Evolutionary conservation across 2,329 filamentous ascomycete species (phyloP).

Genomic region (Alternaria triticimaculans): DNA sequence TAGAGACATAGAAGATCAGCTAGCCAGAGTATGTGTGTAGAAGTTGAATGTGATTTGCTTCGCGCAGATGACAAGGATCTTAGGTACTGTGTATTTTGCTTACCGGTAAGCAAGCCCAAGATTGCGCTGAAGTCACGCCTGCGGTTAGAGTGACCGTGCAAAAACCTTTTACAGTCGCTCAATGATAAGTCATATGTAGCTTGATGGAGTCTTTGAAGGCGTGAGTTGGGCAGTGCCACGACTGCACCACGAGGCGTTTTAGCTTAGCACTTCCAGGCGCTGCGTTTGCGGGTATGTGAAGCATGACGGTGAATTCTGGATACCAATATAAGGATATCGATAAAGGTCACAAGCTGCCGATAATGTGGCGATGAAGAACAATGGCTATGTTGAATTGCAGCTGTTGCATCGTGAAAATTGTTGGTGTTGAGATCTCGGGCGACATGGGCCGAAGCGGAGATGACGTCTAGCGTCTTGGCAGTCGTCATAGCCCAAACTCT

Average conservation of each 20-base stretch:
- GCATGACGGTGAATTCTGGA: not conserved
- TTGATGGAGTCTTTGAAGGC: not conserved
- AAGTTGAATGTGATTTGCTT: not conserved
- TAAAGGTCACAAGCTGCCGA: too few species aligned
- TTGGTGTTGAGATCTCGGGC: not conserved
- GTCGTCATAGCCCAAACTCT: not conserved
- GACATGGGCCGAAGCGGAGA: not conserved
- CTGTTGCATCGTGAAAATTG: not conserved
- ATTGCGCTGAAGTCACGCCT: not conserved
- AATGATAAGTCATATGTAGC: not conserved
- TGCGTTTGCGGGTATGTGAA: not conserved
- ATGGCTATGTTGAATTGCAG: not conserved
- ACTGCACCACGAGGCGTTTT: not conserved
- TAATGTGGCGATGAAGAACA: not conserved
- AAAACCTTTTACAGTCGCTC: not conserved
- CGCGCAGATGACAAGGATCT: too few species aligned
- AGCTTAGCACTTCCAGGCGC: not conserved
- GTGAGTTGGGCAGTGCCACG: not conserved
- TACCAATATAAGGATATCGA: not conserved
- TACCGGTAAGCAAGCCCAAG: not conserved
- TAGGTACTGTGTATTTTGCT: not conserved
- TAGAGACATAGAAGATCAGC: not conserved
- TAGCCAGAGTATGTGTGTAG: not conserved
- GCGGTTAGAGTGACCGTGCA: not conserved
- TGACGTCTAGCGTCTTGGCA: not conserved